Base-by-base conservation (phyloP, 2,329 filamentous ascomycete genomes). In the Laburnicola sp. region DNA sequence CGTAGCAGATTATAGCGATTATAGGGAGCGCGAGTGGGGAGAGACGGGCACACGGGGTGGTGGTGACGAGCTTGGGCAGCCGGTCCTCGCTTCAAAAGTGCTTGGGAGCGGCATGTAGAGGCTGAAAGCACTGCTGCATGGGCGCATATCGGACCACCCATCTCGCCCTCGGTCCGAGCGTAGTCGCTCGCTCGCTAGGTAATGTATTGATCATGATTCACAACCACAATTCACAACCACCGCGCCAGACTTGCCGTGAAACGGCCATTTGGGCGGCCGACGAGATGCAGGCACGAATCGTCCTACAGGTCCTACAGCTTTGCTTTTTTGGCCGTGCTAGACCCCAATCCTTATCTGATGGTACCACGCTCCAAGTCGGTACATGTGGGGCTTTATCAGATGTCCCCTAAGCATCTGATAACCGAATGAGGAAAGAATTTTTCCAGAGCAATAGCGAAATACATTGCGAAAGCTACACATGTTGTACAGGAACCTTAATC, bases 11-110 rank as follows among this genome's bases (percentile, higher is more conserved):
- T 27, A 49, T 40, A 44, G 30, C 11, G 22, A 7, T n/a, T 27
- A 49, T 40, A 44, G 30, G 22, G 41, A 45, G 44, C 45, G 44
- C 25, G 34, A 38, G 51, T 46, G 53, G 45, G 45, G 45, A 47
- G 57, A 50, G 48, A 47, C 16, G 16, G 16, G 16, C 16, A 16
- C 48, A 46, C 48, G 49, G 47, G 51, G 51, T 58, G 57, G 53
- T 48, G 54, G 48, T 48, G 50, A 43, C 28, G 35, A 53, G 50
- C 47, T 48, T 30, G 32, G 42, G 32, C 42, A 11, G 32, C 43
- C 23, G 42, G 42, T 36, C 31, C 32, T 37, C 45, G 48, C 46
- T 51, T 28, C 48, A 16, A 16, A 16, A 16, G 34, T 30, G 30
- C 22, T 30, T n/a, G 49, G 34, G 28, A 45, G 51, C 50, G 50